Evolutionary conservation across 169 alveolate genomes (phyloP), one percentile per base, ranked within the genome.

Genomic region (Plasmodium billcollinsi): DNA sequence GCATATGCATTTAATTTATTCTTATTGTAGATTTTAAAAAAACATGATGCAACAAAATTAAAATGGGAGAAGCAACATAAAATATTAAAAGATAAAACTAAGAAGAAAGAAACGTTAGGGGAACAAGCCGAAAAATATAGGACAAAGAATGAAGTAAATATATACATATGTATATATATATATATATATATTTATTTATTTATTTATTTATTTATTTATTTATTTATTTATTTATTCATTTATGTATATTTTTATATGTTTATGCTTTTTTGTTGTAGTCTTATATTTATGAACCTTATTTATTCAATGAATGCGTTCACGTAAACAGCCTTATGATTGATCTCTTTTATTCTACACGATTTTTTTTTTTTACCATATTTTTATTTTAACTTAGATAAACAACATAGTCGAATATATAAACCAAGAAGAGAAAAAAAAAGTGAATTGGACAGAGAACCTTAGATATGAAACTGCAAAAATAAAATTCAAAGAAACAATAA

Each of bases 101-200:
- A 65, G 6, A 78, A 78, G 45, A 20, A 70, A 18, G 89, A 78
- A 50, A 78, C 89, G 14, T 56, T 78, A 24, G 89, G 72, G 21
- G 89, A 78, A n/a, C 89, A 78, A 15, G 89, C 78, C n/a, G 89
- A 78, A 18, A 78, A 78, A 45, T 78, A 78, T 29, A 50, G 89
- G 49, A 71, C 65, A 24, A 18, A 70, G 15, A 78, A 78, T 69
- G 89, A 78, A 33, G 89, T 78, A 78, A 66, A 12, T 73, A 21
- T 56, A 72, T 20, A 45, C 0, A 45, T 15, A 45, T 69, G 0
- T 18, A 29, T 65, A 18, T 8, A 12, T 67, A 29, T 59, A 67
- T 29, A 43, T 67, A 43, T 43, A 20, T 67, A 49, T 21, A 9
- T 8, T 9, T 26, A 9, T 49, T 21, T 49, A 24, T 58, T 11